Conservation (phyloP, 192 early-diverging fungal species). For the Backusella sp. region DNA sequence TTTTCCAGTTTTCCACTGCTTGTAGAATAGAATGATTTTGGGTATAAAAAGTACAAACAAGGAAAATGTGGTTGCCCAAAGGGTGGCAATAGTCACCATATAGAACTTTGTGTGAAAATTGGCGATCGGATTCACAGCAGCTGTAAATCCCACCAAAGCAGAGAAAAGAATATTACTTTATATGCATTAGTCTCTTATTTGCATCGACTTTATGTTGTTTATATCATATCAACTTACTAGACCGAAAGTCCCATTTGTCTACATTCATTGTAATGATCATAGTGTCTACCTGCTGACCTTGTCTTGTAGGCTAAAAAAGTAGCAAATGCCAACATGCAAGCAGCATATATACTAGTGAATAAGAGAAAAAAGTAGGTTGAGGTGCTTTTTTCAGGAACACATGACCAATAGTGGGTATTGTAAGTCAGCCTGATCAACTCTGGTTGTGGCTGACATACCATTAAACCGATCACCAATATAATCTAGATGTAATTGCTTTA, state of each 20-base stretch:
- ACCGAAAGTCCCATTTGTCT: conserved; percentile 49
- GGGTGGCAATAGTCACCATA: conserved; percentile 33
- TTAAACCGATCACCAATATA: conserved; percentile 36
- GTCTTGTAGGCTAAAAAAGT: conserved; percentile 51
- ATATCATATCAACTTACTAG: conserved; percentile 40
- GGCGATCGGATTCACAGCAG: conserved; percentile 33
- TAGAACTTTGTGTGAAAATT: conserved; percentile 46
- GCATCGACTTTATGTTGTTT: background rate
- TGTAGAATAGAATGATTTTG: conserved; percentile 40
- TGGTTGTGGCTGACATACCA: conserved; percentile 27
- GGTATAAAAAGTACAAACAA: conserved; percentile 47
- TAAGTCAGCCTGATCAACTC: conserved; percentile 26
- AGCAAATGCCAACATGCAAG: conserved; percentile 35
- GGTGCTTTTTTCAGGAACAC: conserved; percentile 15
- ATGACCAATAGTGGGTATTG: conserved; percentile 42
- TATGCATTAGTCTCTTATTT: background rate
- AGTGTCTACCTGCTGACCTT: conserved; percentile 38
- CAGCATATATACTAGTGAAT: conserved; percentile 27
- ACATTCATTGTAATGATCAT: conserved; percentile 45
- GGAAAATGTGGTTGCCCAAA: conserved; percentile 48
- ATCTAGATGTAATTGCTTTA: conserved; percentile 18
- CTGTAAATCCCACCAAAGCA: conserved; percentile 40
- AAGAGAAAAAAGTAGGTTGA: background rate
- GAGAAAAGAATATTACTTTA: conserved; percentile 47
- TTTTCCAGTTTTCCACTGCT: conserved; percentile 15